Percentiles rank a stretch among this genome's conserved stretches.
phyloP scores from a whole-genome alignment of 192 early-diverging fungal genomes.

The Glomus cerebriforme region DNA sequence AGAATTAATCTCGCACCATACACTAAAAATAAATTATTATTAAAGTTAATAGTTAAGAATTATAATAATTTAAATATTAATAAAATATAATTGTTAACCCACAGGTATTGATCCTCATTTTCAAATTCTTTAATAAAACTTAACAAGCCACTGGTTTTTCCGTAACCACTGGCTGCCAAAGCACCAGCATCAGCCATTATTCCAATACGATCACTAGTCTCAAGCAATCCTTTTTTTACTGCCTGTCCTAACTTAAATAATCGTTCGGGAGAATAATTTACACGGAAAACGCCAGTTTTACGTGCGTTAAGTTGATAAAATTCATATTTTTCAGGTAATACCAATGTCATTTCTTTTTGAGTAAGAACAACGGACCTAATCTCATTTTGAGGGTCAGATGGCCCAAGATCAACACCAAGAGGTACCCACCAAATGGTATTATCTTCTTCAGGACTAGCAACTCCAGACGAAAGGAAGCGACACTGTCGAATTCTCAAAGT shows the following conservation, averaged over 20 bases:
- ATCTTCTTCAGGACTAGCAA: conserved; percentile 77
- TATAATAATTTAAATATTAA: not conserved
- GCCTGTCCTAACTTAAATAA: conserved; percentile 55
- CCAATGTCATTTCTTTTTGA: conserved; percentile 42
- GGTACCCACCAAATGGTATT: conserved; percentile 85
- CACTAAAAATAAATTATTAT: conserved; percentile 42
- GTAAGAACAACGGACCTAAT: conserved; percentile 43
- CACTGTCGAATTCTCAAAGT: conserved; percentile 71
- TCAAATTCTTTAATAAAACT: conserved; percentile 71
- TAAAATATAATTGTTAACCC: conserved; percentile 10
- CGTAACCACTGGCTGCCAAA: conserved; percentile 76
- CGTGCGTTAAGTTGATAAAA: conserved; percentile 87
- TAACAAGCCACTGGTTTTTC: conserved; percentile 73
- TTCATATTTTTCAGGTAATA: conserved; percentile 51
- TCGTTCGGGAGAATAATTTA: conserved; percentile 65
- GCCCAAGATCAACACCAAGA: conserved; percentile 53
- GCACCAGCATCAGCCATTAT: conserved; percentile 82
- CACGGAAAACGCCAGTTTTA: conserved; percentile 85
- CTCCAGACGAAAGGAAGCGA: conserved; percentile 85
- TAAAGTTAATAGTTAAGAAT: not conserved
- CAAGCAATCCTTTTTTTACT: conserved; percentile 60
- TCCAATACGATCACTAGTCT: conserved; percentile 75
- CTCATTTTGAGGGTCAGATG: not conserved
- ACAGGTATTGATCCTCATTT: conserved; percentile 80
- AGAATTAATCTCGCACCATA: conserved; percentile 67